phyloP scores from a whole-genome alignment of 345 rosid species.

The Sonneratia caseolaris region DNA sequence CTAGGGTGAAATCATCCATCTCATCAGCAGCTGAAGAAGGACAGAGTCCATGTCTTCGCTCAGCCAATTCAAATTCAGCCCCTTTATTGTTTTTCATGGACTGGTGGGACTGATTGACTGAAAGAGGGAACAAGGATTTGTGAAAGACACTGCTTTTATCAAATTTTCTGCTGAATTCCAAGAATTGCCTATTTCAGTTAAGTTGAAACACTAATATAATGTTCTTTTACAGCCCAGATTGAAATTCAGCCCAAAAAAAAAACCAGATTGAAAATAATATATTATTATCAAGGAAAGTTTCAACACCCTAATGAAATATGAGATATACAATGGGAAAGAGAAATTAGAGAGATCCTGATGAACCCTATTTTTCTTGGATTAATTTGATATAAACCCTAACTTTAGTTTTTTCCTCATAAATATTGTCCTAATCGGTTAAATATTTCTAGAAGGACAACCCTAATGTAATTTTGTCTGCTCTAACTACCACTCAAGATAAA shows the following conservation, averaged over 20 bases:
- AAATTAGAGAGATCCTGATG: background rate
- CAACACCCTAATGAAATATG: background rate
- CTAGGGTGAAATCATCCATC: background rate
- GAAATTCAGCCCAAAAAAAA: too few species aligned
- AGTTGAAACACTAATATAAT: background rate
- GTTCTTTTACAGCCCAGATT: too few species aligned
- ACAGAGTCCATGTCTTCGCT: background rate
- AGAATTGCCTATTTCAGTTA: background rate
- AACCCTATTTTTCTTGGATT: too few species aligned
- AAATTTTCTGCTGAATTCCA: background rate
- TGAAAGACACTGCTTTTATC: background rate
- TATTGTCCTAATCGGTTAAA: too few species aligned
- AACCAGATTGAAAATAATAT: too few species aligned
- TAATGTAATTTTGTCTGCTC: too few species aligned
- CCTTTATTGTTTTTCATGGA: background rate
- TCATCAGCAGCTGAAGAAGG: background rate
- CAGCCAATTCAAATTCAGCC: background rate
- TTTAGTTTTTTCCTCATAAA: background rate
- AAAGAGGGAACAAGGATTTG: background rate
- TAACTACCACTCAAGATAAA: too few species aligned
- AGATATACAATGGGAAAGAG: background rate
- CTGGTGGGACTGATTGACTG: slow-evolving; percentile 1
- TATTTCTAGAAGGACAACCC: too few species aligned
- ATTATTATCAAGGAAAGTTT: background rate
- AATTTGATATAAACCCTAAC: background rate